Evolutionary conservation across 305 asterid genomes (phyloP), one percentile per base, ranked within the genome.

Genomic region (Solanum hybrid): DNA sequence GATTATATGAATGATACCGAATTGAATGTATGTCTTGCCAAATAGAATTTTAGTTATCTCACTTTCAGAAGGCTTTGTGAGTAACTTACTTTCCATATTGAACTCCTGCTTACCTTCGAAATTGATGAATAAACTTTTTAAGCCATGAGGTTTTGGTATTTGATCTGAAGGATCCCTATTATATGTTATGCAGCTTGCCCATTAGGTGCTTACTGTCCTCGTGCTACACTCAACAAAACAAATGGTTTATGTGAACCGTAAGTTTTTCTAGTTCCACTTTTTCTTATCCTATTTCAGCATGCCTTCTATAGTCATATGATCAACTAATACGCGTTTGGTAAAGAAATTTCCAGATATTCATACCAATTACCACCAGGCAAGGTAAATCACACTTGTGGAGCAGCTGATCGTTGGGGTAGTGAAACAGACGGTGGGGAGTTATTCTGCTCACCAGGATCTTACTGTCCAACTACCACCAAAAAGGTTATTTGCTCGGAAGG

Each of bases 321-420:
- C 88, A 84, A 85, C 92, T 94, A 91, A 92, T 92, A 90, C 89
- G 79, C 90, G 89, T 91, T 87, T 85, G 88, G 87, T 88, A 89
- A 90, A 90, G 92, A 89, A 91, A 86, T 89, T 88, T 91, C 90
- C 98, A 97, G 99, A 91, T 97, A 96, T 92, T 89, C 92, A 76
- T 97, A 97, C 91, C 98, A 96, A 89, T 89, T 95, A 73, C 98
- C 99, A 79, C 97, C 98, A 90, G 98, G 99, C 76, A 93, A 92
- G 92, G 38, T 90, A 91, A 95, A 96, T 89, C 99, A 96, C 92
- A 86, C 94, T 35, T 97, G 99, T 46, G 99, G 99, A 91, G 98
- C 96, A 91, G 99, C 99, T 37, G 98, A 96, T 90, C 88, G 90
- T 87, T 97, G 99, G 99, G 98, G 98, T 2, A 95, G 97, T 90